Percentiles rank a stretch among this genome's conserved stretches.
Conservation (phyloP, 1,139 yeast species). For the Pichia sp. region DNA sequence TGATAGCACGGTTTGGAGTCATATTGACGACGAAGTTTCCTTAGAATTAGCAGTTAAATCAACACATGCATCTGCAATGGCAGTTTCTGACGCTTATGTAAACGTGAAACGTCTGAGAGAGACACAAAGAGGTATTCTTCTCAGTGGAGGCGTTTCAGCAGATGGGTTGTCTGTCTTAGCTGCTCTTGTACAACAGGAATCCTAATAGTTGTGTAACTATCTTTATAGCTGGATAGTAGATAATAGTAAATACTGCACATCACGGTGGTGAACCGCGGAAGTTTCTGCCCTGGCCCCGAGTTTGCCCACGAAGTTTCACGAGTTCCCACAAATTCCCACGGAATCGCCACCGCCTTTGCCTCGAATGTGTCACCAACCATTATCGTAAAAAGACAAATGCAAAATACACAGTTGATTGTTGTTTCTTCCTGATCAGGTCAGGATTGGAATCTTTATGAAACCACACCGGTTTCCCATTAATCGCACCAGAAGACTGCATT, state of each 20-base stretch:
- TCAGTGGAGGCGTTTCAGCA: slow-evolving; percentile 34
- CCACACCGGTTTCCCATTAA: background rate
- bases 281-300: background rate
- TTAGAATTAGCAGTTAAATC: slow-evolving; percentile 44
- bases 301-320: background rate
- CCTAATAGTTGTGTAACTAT: too few species aligned
- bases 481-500: background rate
- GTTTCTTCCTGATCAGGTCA: background rate
- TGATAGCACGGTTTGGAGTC: slow-evolving; percentile 62
- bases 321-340: background rate
- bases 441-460: background rate
- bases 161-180: slow-evolving; percentile 14
- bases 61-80: slow-evolving; percentile 43
- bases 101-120: slow-evolving; percentile 43
- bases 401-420: background rate
- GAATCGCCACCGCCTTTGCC: background rate
- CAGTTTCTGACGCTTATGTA: slow-evolving; percentile 47
- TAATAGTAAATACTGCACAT: too few species aligned
- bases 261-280: too few species aligned
- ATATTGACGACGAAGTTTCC: slow-evolving; percentile 48
- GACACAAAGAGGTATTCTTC: slow-evolving; percentile 53
- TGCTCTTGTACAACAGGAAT: background rate
- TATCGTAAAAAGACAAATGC: background rate
- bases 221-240: too few species aligned
- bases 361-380: background rate